Evolutionary conservation across 257 asterid genomes (phyloP).

Genomic region (Penstemon newberryi): DNA sequence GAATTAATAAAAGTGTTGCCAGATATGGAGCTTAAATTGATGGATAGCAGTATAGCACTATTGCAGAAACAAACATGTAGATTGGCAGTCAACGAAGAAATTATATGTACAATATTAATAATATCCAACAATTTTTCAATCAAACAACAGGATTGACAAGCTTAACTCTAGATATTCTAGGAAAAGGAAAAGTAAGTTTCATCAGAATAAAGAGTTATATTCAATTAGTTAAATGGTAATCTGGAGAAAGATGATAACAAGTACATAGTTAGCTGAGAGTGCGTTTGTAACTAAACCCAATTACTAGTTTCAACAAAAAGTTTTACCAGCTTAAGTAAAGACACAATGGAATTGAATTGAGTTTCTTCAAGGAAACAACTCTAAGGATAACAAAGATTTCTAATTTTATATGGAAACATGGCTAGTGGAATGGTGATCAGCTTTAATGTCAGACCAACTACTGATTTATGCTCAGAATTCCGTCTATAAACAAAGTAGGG

Average conservation of each 20-base stretch:
- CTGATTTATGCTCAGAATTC: slow-evolving; percentile 9
- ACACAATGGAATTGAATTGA: neutral
- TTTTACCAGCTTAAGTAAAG: neutral
- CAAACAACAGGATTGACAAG: neutral
- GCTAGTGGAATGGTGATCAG: neutral
- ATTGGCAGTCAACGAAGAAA: neutral
- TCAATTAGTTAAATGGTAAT: slow-evolving; percentile 1
- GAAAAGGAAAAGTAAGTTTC: neutral
- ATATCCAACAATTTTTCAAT: neutral
- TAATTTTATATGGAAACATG: neutral
- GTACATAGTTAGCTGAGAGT: neutral
- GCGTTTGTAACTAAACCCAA: neutral
- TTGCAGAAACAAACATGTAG: slow-evolving; percentile 14
- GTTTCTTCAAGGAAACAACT: slow-evolving; percentile 10
- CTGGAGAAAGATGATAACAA: neutral
- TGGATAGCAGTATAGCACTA: slow-evolving; percentile 18
- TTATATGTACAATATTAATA: neutral
- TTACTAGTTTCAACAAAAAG: neutral
- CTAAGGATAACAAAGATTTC: neutral
- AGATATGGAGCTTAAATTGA: neutral
- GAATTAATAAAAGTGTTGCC: neutral
- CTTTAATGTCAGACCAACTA: slow-evolving; percentile 1
- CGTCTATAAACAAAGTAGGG: slow-evolving; percentile 11
- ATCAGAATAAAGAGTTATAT: neutral
- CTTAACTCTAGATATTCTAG: neutral